A percentile compares a stretch with the other conserved stretches of the same genome.
These are phyloP conservation scores for Meripilus lineatus DNA, from an alignment of 1,284 basidiomycete genomes.

Conservation along the genomic window DNA sequence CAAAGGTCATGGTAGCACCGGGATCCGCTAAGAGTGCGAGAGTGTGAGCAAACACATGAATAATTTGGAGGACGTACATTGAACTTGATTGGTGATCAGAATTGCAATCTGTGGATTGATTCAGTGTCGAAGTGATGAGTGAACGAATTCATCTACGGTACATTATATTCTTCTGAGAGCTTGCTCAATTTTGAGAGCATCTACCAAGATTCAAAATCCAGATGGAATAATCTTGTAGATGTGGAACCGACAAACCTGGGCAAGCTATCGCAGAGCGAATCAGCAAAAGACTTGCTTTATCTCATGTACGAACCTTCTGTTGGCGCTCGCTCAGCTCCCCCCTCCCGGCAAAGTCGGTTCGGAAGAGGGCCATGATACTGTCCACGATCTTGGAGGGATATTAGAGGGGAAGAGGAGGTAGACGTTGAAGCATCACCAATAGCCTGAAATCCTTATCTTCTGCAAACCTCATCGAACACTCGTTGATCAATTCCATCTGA, in stretches of 20 bases:
- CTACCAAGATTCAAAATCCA: constrained; percentile 29
- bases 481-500: constrained; percentile 84
- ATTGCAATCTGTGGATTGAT: constrained; percentile 73
- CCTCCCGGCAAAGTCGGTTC: constrained; percentile 87
- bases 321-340: constrained; percentile 92
- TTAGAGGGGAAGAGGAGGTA: too few species aligned
- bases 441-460: constrained; percentile 79
- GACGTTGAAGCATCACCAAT: constrained; percentile 41
- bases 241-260: constrained; percentile 42
- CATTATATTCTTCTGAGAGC: constrained; percentile 88
- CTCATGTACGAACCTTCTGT: constrained; percentile 58
- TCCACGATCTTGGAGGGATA: constrained; percentile 69
- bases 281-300: too few species aligned
- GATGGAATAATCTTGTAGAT: neutral
- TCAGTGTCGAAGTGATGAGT: too few species aligned
- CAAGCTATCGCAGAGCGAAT: constrained; percentile 41
- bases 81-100: constrained; percentile 89
- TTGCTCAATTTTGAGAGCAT: constrained; percentile 90
- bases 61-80: constrained; percentile 43
- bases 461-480: constrained; percentile 77
- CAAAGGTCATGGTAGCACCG: constrained; percentile 92
- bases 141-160: too few species aligned
- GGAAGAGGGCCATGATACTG: constrained; percentile 93
- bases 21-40: constrained; percentile 65
- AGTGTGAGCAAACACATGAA: constrained; percentile 7